Conservation (phyloP, 169 alveolate genomes). For the Plasmodium malariae region DNA sequence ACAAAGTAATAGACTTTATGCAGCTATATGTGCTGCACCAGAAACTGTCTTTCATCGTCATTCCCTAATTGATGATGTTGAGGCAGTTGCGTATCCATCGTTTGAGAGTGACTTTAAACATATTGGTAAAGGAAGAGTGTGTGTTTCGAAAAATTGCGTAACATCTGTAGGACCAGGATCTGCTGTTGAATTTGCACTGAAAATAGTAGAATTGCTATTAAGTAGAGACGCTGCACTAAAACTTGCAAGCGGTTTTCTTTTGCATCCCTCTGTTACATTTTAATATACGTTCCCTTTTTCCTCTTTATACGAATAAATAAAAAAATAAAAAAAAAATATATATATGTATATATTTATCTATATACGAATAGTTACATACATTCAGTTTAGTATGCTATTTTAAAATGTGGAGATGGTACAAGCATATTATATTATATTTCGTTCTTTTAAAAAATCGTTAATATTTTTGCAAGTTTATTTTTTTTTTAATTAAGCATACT, state of each 20-base stretch:
- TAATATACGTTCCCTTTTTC: conserved; percentile 13
- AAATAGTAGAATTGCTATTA: conserved; percentile 82
- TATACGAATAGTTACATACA: neutral
- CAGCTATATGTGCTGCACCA: conserved; percentile 89
- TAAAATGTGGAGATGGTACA: too few relatives aligned
- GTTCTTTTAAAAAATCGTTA: neutral
- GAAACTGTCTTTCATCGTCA: conserved; percentile 82
- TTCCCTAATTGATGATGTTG: conserved; percentile 86
- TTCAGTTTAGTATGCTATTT: neutral
- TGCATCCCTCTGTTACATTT: conserved; percentile 62
- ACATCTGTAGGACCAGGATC: conserved; percentile 87
- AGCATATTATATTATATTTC: neutral
- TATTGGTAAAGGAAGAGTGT: conserved; percentile 84
- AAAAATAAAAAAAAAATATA: neutral
- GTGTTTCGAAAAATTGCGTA: conserved; percentile 83
- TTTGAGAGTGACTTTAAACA: conserved; percentile 82
- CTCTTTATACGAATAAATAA: neutral
- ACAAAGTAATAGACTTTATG: conserved; percentile 80
- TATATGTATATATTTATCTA: conserved; percentile 4
- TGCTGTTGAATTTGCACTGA: conserved; percentile 85
- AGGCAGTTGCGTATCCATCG: conserved; percentile 82
- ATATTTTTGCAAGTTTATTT: neutral
- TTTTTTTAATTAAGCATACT: neutral
- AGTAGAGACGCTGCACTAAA: conserved; percentile 66
- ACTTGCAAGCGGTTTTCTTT: conserved; percentile 57